These are phyloP conservation scores for Alternaria brassicae DNA, from an alignment of 2,329 filamentous ascomycete genomes.

Conservation along the genomic window DNA sequence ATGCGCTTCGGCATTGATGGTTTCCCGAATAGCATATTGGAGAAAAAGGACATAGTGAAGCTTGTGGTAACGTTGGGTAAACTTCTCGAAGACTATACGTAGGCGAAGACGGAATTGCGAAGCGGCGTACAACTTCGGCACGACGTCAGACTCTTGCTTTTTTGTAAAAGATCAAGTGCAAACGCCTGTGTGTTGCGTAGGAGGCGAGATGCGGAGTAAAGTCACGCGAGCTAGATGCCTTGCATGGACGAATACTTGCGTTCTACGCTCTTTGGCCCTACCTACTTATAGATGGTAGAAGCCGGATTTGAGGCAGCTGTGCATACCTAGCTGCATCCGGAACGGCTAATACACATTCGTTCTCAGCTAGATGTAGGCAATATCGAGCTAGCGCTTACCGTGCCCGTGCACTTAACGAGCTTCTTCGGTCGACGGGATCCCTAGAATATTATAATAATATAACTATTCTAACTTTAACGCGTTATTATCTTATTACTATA, in stretches of 20 bases:
- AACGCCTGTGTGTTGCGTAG: not conserved
- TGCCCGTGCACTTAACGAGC: too few relatives aligned
- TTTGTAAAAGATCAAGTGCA: not conserved
- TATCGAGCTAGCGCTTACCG: too few relatives aligned
- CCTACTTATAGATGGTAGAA: not conserved
- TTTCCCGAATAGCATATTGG: conserved; percentile 15
- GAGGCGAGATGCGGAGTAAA: not conserved
- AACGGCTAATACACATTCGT: too few relatives aligned
- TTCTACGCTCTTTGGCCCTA: not conserved
- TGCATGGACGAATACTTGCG: not conserved
- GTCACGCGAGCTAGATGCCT: conserved; percentile 1
- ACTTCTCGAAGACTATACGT: not conserved
- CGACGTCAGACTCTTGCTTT: not conserved
- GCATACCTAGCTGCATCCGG: too few relatives aligned
- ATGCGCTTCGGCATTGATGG: conserved; percentile 21
- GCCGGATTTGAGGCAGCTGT: too few relatives aligned
- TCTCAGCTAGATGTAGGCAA: too few relatives aligned
- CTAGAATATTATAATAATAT: too few relatives aligned
- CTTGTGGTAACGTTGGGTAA: not conserved
- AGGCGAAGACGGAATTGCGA: not conserved
- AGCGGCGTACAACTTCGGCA: not conserved
- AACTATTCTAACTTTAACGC: too few relatives aligned
- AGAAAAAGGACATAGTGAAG: conserved; percentile 13
- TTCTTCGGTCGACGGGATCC: too few relatives aligned
- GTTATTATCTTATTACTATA: too few relatives aligned